phyloP scores from a whole-genome alignment of 306 rosid species.

The Cicer chorassanicum region DNA sequence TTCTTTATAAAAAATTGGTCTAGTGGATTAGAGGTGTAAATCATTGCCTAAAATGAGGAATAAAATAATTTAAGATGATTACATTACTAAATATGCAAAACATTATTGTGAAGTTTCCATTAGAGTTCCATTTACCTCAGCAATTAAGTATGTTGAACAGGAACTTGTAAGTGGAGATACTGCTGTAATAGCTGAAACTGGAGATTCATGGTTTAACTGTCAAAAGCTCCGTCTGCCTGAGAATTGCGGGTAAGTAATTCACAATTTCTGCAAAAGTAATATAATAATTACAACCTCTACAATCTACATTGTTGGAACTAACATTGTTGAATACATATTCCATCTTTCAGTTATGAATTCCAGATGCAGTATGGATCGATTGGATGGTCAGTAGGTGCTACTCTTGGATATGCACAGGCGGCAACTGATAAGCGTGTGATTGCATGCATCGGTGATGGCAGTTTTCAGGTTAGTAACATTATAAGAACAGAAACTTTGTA shows the following conservation, averaged over 20 bases:
- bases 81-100: background rate
- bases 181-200: slow-evolving; percentile 85
- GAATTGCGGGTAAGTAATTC: slow-evolving; percentile 67
- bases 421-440: slow-evolving; percentile 74
- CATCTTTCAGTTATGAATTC: slow-evolving; percentile 77
- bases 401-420: slow-evolving; percentile 93
- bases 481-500: slow-evolving; percentile 15
- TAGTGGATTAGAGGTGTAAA: background rate
- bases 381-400: slow-evolving; percentile 95
- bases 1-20: too few species aligned
- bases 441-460: slow-evolving; percentile 91
- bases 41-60: background rate
- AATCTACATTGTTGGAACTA: slow-evolving; percentile 5
- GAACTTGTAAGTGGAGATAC: slow-evolving; percentile 61
- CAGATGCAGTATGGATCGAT: slow-evolving; percentile 98
- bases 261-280: slow-evolving; percentile 9
- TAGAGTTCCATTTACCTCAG: background rate
- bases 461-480: slow-evolving; percentile 76
- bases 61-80: background rate
- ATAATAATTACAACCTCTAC: background rate
- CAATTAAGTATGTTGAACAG: slow-evolving; percentile 51
- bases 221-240: slow-evolving; percentile 83
- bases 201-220: slow-evolving; percentile 95
- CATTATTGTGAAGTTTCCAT: background rate
- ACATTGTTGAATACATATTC: slow-evolving; percentile 38